Evolutionary conservation across 306 rosid species (phyloP).

Genomic region (Carpinus viminea): DNA sequence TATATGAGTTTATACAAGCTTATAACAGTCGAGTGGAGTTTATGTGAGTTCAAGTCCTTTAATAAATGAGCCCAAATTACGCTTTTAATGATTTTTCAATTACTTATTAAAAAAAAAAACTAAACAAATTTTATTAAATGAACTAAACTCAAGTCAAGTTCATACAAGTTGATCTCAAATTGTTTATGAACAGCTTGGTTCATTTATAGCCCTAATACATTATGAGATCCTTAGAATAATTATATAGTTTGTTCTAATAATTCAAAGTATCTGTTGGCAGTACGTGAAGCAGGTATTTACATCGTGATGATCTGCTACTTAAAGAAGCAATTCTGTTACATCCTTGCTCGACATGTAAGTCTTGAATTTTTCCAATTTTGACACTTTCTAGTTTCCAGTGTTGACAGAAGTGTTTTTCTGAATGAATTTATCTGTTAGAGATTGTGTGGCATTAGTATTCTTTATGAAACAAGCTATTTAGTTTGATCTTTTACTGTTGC

Average conservation of each 20-base stretch:
- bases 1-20: too few relatives aligned
- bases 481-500: not conserved
- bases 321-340: conserved; percentile 90
- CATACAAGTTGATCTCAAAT: too few relatives aligned
- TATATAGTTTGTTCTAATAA: conserved; percentile 37
- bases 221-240: conserved; percentile 13
- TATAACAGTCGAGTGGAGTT: too few relatives aligned
- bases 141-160: too few relatives aligned
- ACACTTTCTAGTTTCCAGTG: not conserved
- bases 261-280: conserved; percentile 48
- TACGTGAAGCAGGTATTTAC: conserved; percentile 68
- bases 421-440: not conserved
- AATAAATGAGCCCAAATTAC: too few relatives aligned
- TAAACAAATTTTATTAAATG: too few relatives aligned
- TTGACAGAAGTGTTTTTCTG: not conserved
- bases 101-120: too few relatives aligned
- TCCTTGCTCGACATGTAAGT: conserved; percentile 92
- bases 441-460: not conserved
- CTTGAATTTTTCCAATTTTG: not conserved
- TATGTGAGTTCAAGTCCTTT: too few relatives aligned
- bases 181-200: too few relatives aligned
- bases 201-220: not conserved
- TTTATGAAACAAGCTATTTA: not conserved
- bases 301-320: conserved; percentile 54
- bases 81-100: too few relatives aligned